Evolutionary conservation across 1,284 basidiomycete genomes (phyloP), one percentile per base, ranked within the genome.

Genomic region (Spongiforma sp.): DNA sequence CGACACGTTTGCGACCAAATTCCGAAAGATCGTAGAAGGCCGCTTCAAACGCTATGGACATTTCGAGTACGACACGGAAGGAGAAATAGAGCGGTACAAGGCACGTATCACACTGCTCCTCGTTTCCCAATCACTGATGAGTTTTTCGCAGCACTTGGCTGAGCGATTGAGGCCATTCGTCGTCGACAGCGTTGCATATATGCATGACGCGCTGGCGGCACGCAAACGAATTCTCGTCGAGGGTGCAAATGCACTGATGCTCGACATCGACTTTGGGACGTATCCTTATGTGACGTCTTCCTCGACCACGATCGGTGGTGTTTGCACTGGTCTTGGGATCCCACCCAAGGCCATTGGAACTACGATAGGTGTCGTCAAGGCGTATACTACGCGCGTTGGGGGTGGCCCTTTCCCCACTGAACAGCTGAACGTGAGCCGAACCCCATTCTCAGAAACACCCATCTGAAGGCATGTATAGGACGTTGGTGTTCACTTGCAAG

Each of bases 21-120:
- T 99, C 86, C 88, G 98, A 73, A 96, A 89, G 78, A 84, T 99
- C 65, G 97, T 99, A 57, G 98, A 99, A 78, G 95, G 96, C 15
- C 86, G 97, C 21, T 98, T 98, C 85, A 99, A 99, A 83, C 93
- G 97, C 57, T 99, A 99, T 75, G 97, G 98, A 4, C 85, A 96
- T 77, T 99, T 99, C 72, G 97, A 99, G 77, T 99, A 99, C 75
- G 97, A 99, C 78, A 99, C 97, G 14, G 97, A 99, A 76, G 95
- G 90, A 54, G 97, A 99, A 80, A 99, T 99, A 64, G 75, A 87
- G 71, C 90, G 96, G 41, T 98, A 99, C 85, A 91, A 94, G 86
- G 93, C 90, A 65, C 62, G 79, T n/a, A 65, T 53, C 12, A 8
- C 46, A 46, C n/a, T n/a, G 9, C 36, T 9, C 37, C 30, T 33